phyloP scores from a whole-genome alignment of 352 stramenopile genomes.

The Phytopythium sindhum region DNA sequence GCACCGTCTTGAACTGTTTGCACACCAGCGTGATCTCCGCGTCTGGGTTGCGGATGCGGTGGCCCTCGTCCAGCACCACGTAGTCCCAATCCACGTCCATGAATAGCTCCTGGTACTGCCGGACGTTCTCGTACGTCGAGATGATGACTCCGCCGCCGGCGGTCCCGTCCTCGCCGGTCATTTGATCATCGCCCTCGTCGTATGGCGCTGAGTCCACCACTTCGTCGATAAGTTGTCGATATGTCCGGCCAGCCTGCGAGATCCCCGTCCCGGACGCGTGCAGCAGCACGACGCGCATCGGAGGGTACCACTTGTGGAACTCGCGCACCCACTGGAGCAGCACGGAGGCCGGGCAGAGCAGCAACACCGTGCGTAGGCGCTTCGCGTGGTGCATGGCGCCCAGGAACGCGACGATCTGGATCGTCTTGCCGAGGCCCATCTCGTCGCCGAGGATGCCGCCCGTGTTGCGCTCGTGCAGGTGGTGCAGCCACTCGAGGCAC shows the following conservation, averaged over 20 bases:
- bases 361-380: constrained; percentile 71
- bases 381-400: constrained; percentile 59
- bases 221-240: constrained; percentile 63
- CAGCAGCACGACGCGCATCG: constrained; percentile 86
- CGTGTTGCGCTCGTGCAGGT: constrained; percentile 93
- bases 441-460: constrained; percentile 97
- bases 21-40: constrained; percentile 95
- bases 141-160: constrained; percentile 88
- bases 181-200: constrained; percentile 17
- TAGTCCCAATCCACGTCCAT: constrained; percentile 95
- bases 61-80: constrained; percentile 98
- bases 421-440: constrained; percentile 97
- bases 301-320: constrained; percentile 91
- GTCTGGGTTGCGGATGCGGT: constrained; percentile 98
- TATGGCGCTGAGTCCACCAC: constrained; percentile 27
- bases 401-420: constrained; percentile 89
- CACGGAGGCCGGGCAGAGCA: constrained; percentile 96
- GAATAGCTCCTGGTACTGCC: constrained; percentile 89
- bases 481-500: constrained; percentile 96
- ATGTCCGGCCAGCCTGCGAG: constrained; percentile 35
- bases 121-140: constrained; percentile 97
- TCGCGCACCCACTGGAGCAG: constrained; percentile 96
- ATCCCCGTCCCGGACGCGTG: constrained; percentile 81
- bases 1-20: constrained; percentile 89
- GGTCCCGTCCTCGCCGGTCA: constrained; percentile 12